Conservation (phyloP, 352 stramenopile species). For the Phytophthora uliginosa region DNA sequence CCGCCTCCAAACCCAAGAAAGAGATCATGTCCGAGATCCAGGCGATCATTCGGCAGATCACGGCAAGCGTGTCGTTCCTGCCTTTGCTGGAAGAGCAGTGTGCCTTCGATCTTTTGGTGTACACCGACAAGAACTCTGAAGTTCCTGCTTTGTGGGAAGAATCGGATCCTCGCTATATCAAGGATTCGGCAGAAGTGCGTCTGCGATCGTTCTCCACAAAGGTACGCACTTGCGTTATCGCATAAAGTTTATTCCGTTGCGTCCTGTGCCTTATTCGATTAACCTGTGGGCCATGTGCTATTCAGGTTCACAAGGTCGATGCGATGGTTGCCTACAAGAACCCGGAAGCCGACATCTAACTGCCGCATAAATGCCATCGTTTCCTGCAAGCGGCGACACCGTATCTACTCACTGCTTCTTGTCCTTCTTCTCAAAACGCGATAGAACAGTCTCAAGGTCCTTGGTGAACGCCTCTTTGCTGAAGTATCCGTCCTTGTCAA, state of each 20-base stretch:
- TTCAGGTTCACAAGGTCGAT: slow-evolving; percentile 98
- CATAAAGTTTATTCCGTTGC: slow-evolving; percentile 23
- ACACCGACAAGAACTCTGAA: slow-evolving; percentile 97
- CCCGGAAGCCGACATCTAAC: slow-evolving; percentile 82
- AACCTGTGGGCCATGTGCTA: slow-evolving; percentile 13
- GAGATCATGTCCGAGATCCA: slow-evolving; percentile 99
- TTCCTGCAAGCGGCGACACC: slow-evolving; percentile 13
- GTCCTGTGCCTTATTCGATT: slow-evolving; percentile 11
- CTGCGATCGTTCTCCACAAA: slow-evolving; percentile 99
- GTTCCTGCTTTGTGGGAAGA: slow-evolving; percentile 98
- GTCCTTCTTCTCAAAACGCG: slow-evolving; percentile 78
- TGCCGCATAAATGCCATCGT: slow-evolving; percentile 16
- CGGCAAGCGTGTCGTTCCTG: slow-evolving; percentile 98
- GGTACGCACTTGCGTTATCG: slow-evolving; percentile 52
- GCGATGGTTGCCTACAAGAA: slow-evolving; percentile 99
- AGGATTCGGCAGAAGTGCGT: slow-evolving; percentile 98
- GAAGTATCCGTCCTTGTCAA: slow-evolving; percentile 90
- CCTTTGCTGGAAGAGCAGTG: slow-evolving; percentile 98
- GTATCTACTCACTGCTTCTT: slow-evolving; percentile 67
- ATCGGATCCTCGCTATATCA: slow-evolving; percentile 98
- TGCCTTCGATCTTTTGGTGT: slow-evolving; percentile 99
- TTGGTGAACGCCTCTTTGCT: slow-evolving; percentile 82
- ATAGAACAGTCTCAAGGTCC: slow-evolving; percentile 67
- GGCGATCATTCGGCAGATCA: slow-evolving; percentile 99
- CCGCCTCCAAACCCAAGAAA: slow-evolving; percentile 82